phyloP scores from a whole-genome alignment of 2,329 filamentous ascomycete species.

The Cercospora janseana region DNA sequence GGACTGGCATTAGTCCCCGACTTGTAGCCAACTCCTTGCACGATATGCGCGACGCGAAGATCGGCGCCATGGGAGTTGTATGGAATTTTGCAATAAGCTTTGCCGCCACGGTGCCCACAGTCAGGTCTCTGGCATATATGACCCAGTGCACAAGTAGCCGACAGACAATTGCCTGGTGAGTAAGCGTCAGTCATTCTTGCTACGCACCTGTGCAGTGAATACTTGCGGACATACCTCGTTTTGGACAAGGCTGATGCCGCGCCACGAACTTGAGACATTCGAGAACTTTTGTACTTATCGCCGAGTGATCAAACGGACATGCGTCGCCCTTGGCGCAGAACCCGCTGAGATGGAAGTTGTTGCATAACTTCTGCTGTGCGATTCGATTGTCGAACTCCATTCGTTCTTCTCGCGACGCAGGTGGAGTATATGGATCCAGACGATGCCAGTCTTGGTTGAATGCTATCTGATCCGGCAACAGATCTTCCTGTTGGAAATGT shows the following conservation, averaged over 20 bases:
- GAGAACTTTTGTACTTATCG: constrained; percentile 42
- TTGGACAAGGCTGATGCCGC: constrained; percentile 45
- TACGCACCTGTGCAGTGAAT: too few species aligned
- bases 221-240: constrained; percentile 30
- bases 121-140: constrained; percentile 45
- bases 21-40: background rate
- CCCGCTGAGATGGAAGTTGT: constrained; percentile 46
- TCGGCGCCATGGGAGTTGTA: constrained; percentile 19
- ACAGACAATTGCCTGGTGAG: constrained; percentile 39
- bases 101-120: constrained; percentile 32
- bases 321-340: constrained; percentile 34
- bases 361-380: constrained; percentile 49
- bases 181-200: background rate
- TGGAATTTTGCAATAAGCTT: constrained; percentile 30
- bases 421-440: constrained; percentile 46
- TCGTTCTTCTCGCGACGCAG: constrained; percentile 41
- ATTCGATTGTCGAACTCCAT: constrained; percentile 42
- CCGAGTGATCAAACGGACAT: constrained; percentile 50
- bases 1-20: background rate
- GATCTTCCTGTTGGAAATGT: constrained; percentile 18
- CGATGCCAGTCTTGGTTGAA: constrained; percentile 50
- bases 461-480: constrained; percentile 40
- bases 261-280: constrained; percentile 49
- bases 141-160: constrained; percentile 46
- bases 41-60: constrained; percentile 20